Conservation (phyloP, 2,329 filamentous ascomycete genomes). For the Leptodontidium sp. region DNA sequence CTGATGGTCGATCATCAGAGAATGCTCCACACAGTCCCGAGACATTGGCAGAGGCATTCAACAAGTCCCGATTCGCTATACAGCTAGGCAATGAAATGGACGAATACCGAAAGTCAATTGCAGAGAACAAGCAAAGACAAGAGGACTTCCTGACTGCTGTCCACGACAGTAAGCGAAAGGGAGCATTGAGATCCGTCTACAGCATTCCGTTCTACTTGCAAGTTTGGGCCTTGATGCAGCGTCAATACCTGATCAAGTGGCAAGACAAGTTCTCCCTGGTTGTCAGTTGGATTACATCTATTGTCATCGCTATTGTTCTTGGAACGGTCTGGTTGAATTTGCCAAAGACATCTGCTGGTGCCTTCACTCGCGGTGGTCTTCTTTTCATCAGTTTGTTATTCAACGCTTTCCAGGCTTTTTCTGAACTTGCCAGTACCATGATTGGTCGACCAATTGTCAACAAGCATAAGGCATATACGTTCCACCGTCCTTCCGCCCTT, state of each 20-base stretch:
- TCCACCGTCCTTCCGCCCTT: conserved; percentile 81
- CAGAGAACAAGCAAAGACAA: conserved; percentile 70
- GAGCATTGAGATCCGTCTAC: conserved; percentile 79
- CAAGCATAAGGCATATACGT: conserved; percentile 85
- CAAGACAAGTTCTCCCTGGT: conserved; percentile 82
- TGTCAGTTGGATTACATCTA: conserved; percentile 75
- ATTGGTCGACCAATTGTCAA: conserved; percentile 79
- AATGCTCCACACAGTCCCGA: conserved; percentile 76
- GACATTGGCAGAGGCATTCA: conserved; percentile 74
- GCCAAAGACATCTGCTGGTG: conserved; percentile 69
- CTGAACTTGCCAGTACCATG: conserved; percentile 80
- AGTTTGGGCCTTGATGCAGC: conserved; percentile 82
- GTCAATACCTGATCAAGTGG: conserved; percentile 86
- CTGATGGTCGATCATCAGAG: conserved; percentile 67
- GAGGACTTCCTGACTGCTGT: conserved; percentile 82
- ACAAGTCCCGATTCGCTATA: conserved; percentile 65
- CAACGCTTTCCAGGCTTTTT: conserved; percentile 88
- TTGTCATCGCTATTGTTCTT: conserved; percentile 79
- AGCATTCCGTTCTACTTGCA: conserved; percentile 84
- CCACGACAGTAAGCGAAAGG: conserved; percentile 78
- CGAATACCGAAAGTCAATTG: conserved; percentile 70
- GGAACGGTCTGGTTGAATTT: conserved; percentile 82
- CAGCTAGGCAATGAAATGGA: conserved; percentile 71
- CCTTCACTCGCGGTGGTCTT: conserved; percentile 83
- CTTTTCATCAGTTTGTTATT: conserved; percentile 83